Base-by-base conservation (phyloP, 2,329 filamentous ascomycete species). In the Hirsutella thompsonii region DNA sequence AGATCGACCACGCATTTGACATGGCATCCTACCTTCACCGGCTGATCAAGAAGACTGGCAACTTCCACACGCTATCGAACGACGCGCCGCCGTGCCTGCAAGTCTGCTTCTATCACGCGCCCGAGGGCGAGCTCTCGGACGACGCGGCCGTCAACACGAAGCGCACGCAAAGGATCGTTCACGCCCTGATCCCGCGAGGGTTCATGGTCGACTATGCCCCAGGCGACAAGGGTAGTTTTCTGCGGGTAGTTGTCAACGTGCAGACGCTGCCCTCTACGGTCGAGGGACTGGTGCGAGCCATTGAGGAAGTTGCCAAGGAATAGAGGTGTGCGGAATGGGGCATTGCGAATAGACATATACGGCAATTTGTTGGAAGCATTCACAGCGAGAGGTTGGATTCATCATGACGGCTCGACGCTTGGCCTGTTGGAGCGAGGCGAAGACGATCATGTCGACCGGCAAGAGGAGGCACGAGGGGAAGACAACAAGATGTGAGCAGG, bases 81-180 rank as follows among this genome's bases (percentile, higher is more conserved):
- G 81, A 83, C 51, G 84, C 87, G 20, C 81, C 89, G 37, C 85
- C 86, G 1, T 96, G 90, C 62, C 66, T 94, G 56, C 92, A 96
- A 63, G 83, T 96, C 19, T 95, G 90, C 67, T 96, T 96, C 60
- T 94, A 94, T 59, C 88, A 84, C 53, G 77, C 81, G 0, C 76
- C 76, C 0, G 47, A 47, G 1, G 75, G 79, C 2, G 52, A 59
- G 43, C 47, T 83, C 35, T 51, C 59, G 0, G 58, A 58, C 0
- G 59, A 66, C 14, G 48, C 55, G 5, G 59, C 58, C 30, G 60
- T 57, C 40, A 78, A 76, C 52, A 74, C 72, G 26, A 52, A 55
- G 33, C 57, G 63, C 33, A 76, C 74, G 26, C 61, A 64, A 48
- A 55, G 49, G 8, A 72, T 76, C 52, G 72, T 68, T 1, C 55